These are phyloP conservation scores for Beta vulgaris DNA, from an alignment of 148 eudicot species.

Conservation along the genomic window DNA sequence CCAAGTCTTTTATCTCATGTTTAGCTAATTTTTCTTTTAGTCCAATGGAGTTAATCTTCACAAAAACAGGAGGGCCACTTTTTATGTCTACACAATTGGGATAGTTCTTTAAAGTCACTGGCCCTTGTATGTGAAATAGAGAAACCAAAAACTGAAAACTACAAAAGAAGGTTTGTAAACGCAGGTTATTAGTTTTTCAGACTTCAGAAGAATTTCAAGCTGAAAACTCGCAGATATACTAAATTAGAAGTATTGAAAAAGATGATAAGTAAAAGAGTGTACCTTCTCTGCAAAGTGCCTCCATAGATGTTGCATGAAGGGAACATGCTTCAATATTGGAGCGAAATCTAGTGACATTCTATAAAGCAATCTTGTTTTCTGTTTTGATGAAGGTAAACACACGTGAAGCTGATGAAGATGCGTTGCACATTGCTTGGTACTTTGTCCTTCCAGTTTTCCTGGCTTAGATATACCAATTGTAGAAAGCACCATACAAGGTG, in stretches of 20 bases:
- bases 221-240: background rate
- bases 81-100: too few relatives aligned
- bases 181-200: too few relatives aligned
- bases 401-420: slow-evolving; percentile 98
- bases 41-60: too few relatives aligned
- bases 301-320: slow-evolving; percentile 83
- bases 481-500: slow-evolving; percentile 96
- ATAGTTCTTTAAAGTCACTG: too few relatives aligned
- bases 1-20: too few relatives aligned
- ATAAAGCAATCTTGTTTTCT: slow-evolving; percentile 82
- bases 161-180: too few relatives aligned
- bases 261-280: background rate
- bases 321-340: slow-evolving; percentile 73
- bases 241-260: background rate
- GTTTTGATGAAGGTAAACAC: slow-evolving; percentile 76
- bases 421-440: slow-evolving; percentile 75
- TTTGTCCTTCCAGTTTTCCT: slow-evolving; percentile 88
- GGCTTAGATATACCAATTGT: slow-evolving; percentile 97
- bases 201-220: too few relatives aligned
- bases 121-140: too few relatives aligned
- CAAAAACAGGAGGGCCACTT: too few relatives aligned
- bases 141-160: too few relatives aligned
- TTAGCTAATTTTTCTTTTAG: too few relatives aligned
- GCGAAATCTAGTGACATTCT: slow-evolving; percentile 98
- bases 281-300: slow-evolving; percentile 90